Conservation (phyloP, 225 moss, liverwort and hornwort genomes). For the Polytrichum commune region DNA sequence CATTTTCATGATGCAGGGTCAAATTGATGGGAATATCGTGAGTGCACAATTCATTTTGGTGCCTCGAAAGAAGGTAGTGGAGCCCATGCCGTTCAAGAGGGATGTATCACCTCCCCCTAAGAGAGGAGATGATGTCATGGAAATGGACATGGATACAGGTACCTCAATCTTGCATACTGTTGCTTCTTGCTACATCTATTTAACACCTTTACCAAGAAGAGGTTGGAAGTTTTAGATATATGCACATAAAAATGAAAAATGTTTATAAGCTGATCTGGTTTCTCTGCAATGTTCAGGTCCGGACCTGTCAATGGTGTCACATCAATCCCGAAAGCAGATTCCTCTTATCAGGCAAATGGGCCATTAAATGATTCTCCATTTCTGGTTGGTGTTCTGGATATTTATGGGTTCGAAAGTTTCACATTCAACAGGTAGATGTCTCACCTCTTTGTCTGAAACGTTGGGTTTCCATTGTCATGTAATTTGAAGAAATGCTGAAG, state of each 20-base stretch:
- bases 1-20: too few relatives aligned
- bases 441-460: background rate
- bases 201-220: background rate
- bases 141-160: constrained; percentile 98
- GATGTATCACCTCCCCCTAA: too few relatives aligned
- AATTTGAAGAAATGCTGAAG: too few relatives aligned
- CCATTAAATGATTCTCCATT: constrained; percentile 73
- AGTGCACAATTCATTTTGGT: too few relatives aligned
- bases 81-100: too few relatives aligned
- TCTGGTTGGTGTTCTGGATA: constrained; percentile 95
- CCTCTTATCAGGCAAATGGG: constrained; percentile 64
- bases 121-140: too few relatives aligned
- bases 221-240: background rate
- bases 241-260: background rate
- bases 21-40: too few relatives aligned
- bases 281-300: constrained; percentile 26
- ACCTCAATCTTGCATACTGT: background rate
- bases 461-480: too few relatives aligned
- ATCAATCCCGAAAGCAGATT: constrained; percentile 84
- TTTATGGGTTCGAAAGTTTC: constrained; percentile 99
- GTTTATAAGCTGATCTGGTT: background rate
- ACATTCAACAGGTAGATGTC: constrained; percentile 78
- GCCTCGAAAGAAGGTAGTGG: too few relatives aligned
- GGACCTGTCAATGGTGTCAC: constrained; percentile 82
- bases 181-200: background rate